Evolutionary conservation across 2,329 filamentous ascomycete genomes (phyloP).

Genomic region (Acarospora socialis): DNA sequence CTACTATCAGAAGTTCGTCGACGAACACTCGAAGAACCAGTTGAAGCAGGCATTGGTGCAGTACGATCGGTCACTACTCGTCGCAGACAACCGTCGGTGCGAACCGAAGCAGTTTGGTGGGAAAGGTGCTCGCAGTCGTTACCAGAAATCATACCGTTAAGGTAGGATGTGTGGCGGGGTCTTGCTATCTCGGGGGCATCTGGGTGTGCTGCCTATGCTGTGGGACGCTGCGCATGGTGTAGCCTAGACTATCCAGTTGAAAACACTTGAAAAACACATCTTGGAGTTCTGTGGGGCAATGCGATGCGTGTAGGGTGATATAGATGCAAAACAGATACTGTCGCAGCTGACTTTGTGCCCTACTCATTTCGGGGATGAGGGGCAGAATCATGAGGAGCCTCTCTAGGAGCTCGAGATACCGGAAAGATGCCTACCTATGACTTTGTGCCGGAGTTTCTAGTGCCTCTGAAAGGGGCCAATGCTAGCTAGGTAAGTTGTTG

Average conservation of each 20-base stretch:
- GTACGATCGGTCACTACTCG: conserved; percentile 93
- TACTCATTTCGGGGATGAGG: too few relatives aligned
- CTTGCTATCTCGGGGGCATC: conserved; percentile 3
- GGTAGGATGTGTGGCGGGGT: conserved; percentile 5
- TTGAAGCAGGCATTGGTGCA: conserved; percentile 93
- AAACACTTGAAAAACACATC: too few relatives aligned
- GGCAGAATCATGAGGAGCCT: too few relatives aligned
- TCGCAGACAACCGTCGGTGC: conserved; percentile 97
- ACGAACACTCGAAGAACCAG: conserved; percentile 99
- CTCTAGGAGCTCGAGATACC: too few relatives aligned
- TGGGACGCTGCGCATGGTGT: background rate
- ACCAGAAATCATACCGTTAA: conserved; percentile 99
- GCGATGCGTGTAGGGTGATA: too few relatives aligned
- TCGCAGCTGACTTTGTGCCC: too few relatives aligned
- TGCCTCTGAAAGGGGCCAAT: too few relatives aligned
- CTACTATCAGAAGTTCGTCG: conserved; percentile 99
- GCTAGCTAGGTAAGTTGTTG: too few relatives aligned
- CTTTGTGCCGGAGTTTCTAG: too few relatives aligned
- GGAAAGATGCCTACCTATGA: too few relatives aligned
- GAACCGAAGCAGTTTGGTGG: conserved; percentile 88
- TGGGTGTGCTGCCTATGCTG: background rate
- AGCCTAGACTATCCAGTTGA: background rate
- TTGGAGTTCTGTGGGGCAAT: too few relatives aligned
- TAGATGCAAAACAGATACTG: too few relatives aligned
- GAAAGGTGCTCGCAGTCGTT: conserved; percentile 76